A percentile compares a stretch with the other conserved stretches of the same genome.
phyloP scores from a whole-genome alignment of 1,139 yeast genomes.

The Tardiomyces blankii region DNA sequence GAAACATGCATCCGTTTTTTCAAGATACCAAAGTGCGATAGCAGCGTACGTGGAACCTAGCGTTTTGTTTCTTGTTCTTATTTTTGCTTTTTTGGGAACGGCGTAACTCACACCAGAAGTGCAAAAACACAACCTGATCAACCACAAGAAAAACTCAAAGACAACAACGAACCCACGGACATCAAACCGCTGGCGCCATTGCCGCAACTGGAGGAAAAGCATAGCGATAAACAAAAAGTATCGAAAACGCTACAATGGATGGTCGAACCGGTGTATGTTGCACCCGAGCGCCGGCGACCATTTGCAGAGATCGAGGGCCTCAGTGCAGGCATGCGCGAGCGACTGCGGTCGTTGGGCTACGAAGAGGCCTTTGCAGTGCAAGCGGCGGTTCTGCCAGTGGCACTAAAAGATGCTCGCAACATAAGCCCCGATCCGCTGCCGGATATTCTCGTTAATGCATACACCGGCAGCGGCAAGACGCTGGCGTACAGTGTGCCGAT shows the following conservation, averaged over 20 bases:
- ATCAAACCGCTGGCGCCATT: conserved; percentile 51
- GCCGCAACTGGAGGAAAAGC: conserved; percentile 65
- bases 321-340: conserved; percentile 31
- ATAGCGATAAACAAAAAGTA: not conserved
- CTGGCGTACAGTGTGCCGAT: conserved; percentile 82
- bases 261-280: conserved; percentile 47
- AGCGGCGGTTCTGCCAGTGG: conserved; percentile 47
- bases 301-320: conserved; percentile 23
- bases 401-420: conserved; percentile 39
- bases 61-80: no score
- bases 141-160: no score
- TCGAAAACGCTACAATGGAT: conserved; percentile 42
- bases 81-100: no score
- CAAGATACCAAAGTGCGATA: no score
- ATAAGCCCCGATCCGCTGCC: conserved; percentile 41
- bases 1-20: no score
- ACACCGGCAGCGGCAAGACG: conserved; percentile 96
- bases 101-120: no score
- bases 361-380: conserved; percentile 70
- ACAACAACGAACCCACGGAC: no score
- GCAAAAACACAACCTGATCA: no score
- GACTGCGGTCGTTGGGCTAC: conserved; percentile 38
- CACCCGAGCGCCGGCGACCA: conserved; percentile 15
- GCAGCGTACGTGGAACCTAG: no score
- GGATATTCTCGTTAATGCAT: conserved; percentile 80